Evolutionary conservation across 179 eudicot genomes (phyloP).

Genomic region (Camellia oleifera): DNA sequence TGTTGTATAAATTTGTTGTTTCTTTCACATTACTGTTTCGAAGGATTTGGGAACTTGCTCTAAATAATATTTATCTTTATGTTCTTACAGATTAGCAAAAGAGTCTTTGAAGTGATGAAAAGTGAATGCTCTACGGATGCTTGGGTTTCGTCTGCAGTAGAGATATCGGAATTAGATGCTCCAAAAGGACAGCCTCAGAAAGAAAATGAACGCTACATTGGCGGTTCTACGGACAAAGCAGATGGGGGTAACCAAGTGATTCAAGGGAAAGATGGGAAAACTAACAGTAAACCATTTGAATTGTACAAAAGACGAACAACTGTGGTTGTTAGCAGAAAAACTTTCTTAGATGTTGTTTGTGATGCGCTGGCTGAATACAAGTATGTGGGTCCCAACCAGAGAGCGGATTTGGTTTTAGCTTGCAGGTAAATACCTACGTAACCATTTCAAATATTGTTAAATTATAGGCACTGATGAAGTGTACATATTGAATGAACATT

Average conservation of each 20-base stretch:
- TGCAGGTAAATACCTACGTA: conserved; percentile 60
- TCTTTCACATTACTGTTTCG: neutral
- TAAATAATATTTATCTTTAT: neutral
- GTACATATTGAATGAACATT: neutral
- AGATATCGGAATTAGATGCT: conserved; percentile 32
- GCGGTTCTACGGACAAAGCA: conserved; percentile 30
- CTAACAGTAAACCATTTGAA: conserved; percentile 58
- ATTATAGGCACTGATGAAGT: neutral
- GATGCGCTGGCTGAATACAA: conserved; percentile 85
- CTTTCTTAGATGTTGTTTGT: conserved; percentile 78
- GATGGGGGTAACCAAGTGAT: conserved; percentile 22
- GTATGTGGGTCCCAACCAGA: conserved; percentile 82
- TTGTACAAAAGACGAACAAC: conserved; percentile 84
- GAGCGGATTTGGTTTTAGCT: conserved; percentile 86
- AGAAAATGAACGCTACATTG: conserved; percentile 23
- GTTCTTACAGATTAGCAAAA: conserved; percentile 69
- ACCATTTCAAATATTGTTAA: neutral
- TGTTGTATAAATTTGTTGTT: neutral
- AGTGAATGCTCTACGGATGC: conserved; percentile 43
- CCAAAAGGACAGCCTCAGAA: conserved; percentile 28
- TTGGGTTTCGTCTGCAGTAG: conserved; percentile 28
- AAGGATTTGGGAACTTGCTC: neutral
- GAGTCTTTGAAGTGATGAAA: conserved; percentile 79
- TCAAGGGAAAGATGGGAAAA: conserved; percentile 33
- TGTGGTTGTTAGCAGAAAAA: conserved; percentile 56